Base-by-base conservation (phyloP, 768 basidiomycete species). In the Phylloporus sp. region DNA sequence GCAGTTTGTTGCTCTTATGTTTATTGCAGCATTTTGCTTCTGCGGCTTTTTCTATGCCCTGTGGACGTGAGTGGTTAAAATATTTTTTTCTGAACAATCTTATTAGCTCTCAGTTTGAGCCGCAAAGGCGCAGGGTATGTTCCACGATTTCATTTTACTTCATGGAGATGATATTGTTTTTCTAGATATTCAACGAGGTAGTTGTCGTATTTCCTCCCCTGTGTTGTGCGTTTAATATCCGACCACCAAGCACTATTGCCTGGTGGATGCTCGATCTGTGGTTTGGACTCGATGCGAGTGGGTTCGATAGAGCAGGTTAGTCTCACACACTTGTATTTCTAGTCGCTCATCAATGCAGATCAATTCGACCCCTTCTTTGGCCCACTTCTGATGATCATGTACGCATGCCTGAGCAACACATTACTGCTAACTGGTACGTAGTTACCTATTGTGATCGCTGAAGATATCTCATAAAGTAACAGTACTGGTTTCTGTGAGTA, bases 231-330 rank as follows among this genome's bases (percentile, higher is more conserved):
- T 35, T 51, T 27, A 48, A 36, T 57, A 54, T 51, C 47, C 52
- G 1, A 15, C 31, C 28, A 7, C 4, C 5, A 16, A 81, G 80
- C 22, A 78, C 81, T 26, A 91, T 95, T 48, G 84, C 86, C 0
- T 97, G 92, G 93, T 95, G 92, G 91, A 90, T 97, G 84, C 77
- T 95, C 22, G 90, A 95, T 63, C 68, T 94, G 10, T 91, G 82
- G 81, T 97, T 98, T 62, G 95, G 95, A n/a, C 78, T 98, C 6
- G 95, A 97, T 69, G 91, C 93, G 0, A 82, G 77, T 42, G 95
- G 95, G 5, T 97, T 98, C 61, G 81, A 90, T 57, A 76, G 75
- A 62, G 82, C 94, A 22, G 78, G 92, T 91, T 52, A 62, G 88
- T 79, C 38, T 46, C 23, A 5, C 22, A 20, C 13, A 9, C 47